Evolutionary conservation across 1,139 yeast genomes (phyloP).

Genomic region (Magnusiomyces magnusii): DNA sequence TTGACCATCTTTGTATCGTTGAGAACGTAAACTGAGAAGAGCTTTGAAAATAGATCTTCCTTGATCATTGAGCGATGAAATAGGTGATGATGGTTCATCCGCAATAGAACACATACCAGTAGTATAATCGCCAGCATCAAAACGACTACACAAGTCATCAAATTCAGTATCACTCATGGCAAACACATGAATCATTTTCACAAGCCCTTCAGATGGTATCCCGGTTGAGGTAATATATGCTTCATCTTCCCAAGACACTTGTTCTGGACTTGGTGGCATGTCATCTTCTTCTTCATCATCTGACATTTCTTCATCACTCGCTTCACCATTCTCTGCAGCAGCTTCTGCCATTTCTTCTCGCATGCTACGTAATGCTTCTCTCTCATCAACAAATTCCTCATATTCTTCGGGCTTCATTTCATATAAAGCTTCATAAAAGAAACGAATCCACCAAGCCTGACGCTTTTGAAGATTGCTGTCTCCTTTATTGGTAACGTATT

Average conservation of each 20-base stretch:
- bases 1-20: conserved; percentile 28
- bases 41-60: conserved; percentile 13
- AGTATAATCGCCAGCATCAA: conserved; percentile 14
- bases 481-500: conserved; percentile 34
- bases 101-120: neutral
- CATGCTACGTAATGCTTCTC: conserved; percentile 8
- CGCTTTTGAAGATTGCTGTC: conserved; percentile 36
- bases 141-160: conserved; percentile 19
- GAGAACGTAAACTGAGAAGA: conserved; percentile 22
- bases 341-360: conserved; percentile 18
- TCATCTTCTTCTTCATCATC: conserved; percentile 9
- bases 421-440: conserved; percentile 40
- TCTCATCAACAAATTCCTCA: conserved; percentile 11
- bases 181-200: conserved; percentile 35
- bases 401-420: conserved; percentile 35
- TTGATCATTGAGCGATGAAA: neutral
- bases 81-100: neutral
- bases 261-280: conserved; percentile 14
- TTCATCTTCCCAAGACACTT: conserved; percentile 15
- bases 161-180: conserved; percentile 26
- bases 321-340: conserved; percentile 17
- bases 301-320: neutral
- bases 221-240: conserved; percentile 33
- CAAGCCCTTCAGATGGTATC: conserved; percentile 36
- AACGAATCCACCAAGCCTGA: conserved; percentile 55